phyloP scores from a whole-genome alignment of 2,329 filamentous ascomycete genomes.

The Lasiodiplodia sp. region DNA sequence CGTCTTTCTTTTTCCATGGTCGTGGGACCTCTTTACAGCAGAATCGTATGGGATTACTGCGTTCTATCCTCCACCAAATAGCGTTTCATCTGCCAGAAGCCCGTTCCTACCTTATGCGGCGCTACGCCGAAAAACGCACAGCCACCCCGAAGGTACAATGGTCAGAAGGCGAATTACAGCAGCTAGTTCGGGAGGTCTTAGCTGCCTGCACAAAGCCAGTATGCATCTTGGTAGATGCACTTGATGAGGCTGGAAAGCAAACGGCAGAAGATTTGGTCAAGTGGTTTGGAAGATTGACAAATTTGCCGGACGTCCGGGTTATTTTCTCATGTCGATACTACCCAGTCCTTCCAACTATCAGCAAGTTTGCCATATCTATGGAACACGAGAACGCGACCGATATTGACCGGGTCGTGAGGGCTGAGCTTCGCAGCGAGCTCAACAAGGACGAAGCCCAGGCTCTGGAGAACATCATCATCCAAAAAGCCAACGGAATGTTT shows the following conservation, averaged over 20 bases:
- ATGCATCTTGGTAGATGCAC: conserved; percentile 1
- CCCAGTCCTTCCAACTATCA: background rate
- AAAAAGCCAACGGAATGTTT: conserved; percentile 2
- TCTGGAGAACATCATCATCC: background rate
- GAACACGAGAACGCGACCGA: background rate
- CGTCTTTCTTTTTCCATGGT: background rate
- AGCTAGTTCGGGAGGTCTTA: background rate
- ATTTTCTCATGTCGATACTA: background rate
- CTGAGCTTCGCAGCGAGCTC: background rate
- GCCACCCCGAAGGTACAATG: background rate
- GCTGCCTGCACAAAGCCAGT: background rate
- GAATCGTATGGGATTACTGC: background rate
- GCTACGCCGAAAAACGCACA: background rate
- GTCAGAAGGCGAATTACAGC: background rate
- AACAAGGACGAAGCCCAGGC: background rate
- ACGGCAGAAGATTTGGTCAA: background rate
- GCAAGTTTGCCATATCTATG: background rate
- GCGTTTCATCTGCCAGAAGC: background rate
- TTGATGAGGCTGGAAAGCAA: background rate
- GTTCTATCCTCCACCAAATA: background rate
- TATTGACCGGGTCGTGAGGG: background rate
- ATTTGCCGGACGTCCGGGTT: background rate
- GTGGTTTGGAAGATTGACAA: background rate
- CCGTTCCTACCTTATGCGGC: background rate
- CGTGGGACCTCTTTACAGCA: background rate